Conservation (phyloP, 192 early-diverging fungal species). For the Coemansia sp. region DNA sequence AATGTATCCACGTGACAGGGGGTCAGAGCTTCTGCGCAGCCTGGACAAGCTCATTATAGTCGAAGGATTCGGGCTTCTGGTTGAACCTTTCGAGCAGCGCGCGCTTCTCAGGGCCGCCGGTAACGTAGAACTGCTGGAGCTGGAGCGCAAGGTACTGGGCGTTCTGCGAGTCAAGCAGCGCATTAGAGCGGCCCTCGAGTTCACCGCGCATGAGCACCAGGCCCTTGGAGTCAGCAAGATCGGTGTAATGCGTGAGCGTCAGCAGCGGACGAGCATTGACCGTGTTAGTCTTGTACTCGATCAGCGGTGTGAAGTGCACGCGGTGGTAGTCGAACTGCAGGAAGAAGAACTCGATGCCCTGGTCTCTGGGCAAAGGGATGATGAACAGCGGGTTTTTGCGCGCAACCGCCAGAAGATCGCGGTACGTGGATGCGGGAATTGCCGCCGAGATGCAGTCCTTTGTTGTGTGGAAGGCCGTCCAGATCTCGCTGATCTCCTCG, state of each 20-base stretch:
- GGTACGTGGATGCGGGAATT: constrained; percentile 64
- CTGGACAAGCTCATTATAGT: constrained; percentile 64
- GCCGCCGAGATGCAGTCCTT: constrained; percentile 64
- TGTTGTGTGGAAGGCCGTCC: constrained; percentile 72
- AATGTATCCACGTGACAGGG: background rate
- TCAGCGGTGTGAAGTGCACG: constrained; percentile 79
- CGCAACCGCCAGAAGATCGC: constrained; percentile 55
- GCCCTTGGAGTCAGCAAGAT: constrained; percentile 74
- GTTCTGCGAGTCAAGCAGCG: constrained; percentile 61
- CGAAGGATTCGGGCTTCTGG: constrained; percentile 72
- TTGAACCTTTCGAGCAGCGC: constrained; percentile 78
- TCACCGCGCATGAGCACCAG: constrained; percentile 93
- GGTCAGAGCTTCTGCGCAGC: constrained; percentile 49
- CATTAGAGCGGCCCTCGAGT: constrained; percentile 52
- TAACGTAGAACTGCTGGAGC: constrained; percentile 88
- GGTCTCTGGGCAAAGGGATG: constrained; percentile 75
- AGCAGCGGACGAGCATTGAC: constrained; percentile 78
- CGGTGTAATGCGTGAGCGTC: constrained; percentile 87
- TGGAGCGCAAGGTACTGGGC: constrained; percentile 79
- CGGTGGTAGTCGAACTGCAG: constrained; percentile 86
- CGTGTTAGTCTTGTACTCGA: constrained; percentile 87
- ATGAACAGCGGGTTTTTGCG: constrained; percentile 67
- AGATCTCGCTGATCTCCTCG: constrained; percentile 62
- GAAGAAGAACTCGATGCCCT: constrained; percentile 85
- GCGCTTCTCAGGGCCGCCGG: constrained; percentile 65